A percentile compares a stretch with the other conserved stretches of the same genome.
Conservation (phyloP, 768 basidiomycete genomes). For the Asterophora parasitica region DNA sequence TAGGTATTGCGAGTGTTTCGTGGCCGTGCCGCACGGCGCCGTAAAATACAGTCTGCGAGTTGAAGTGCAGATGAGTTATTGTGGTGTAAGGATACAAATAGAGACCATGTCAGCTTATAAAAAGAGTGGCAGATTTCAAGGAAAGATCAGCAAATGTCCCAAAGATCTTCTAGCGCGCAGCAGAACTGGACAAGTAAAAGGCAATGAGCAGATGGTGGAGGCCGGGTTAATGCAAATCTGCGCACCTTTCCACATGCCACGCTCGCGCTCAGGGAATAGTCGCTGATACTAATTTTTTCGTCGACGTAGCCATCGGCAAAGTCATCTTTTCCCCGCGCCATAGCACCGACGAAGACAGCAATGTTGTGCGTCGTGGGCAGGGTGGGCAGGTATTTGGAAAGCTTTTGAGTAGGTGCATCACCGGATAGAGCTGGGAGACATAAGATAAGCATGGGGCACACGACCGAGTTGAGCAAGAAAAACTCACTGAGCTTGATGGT, state of each 20-base stretch:
- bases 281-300: conserved; percentile 94
- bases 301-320: conserved; percentile 95
- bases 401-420: conserved; percentile 75
- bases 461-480: neutral
- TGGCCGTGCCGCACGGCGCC: conserved; percentile 4
- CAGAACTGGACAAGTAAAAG: conserved; percentile 61
- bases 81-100: conserved; percentile 23
- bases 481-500: conserved; percentile 91
- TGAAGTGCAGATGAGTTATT: conserved; percentile 39
- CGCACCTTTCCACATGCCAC: conserved; percentile 97
- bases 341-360: conserved; percentile 96
- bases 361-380: conserved; percentile 85
- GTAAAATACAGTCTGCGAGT: conserved; percentile 34
- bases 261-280: conserved; percentile 87
- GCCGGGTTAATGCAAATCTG: neutral
- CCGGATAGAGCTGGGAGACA: conserved; percentile 72
- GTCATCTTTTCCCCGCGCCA: conserved; percentile 95
- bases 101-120: neutral
- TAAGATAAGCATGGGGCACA: neutral
- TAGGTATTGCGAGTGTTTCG: conserved; percentile 3
- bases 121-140: conserved; percentile 3
- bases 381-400: conserved; percentile 81
- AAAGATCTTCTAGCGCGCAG: conserved; percentile 89
- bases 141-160: conserved; percentile 73
- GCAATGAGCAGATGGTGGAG: neutral